phyloP scores from a whole-genome alignment of 2,329 filamentous ascomycete genomes.

The Teratosphaeria gauchensis region DNA sequence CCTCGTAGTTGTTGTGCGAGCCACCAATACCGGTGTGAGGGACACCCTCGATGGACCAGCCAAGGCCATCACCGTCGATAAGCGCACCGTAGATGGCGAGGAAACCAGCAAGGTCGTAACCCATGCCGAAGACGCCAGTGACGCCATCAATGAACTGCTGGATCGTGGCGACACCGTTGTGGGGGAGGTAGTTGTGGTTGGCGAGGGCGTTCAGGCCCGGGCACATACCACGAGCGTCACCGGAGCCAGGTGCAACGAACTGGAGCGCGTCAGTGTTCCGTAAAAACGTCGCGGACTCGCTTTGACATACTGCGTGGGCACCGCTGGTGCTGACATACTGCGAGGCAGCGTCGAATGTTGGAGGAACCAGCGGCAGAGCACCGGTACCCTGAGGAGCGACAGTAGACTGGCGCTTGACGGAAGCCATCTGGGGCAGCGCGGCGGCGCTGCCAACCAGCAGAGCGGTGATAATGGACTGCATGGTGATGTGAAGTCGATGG shows the following conservation, averaged over 20 bases:
- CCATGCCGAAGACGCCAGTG: conserved; percentile 19
- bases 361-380: conserved; percentile 17
- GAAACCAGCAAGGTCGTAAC: conserved; percentile 24
- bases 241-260: conserved; percentile 15
- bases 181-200: conserved; percentile 26
- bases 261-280: background rate
- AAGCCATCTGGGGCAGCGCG: conserved; percentile 8
- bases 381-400: conserved; percentile 16
- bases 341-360: conserved; percentile 22
- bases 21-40: conserved; percentile 18
- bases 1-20: conserved; percentile 27
- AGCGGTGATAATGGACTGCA: conserved; percentile 4
- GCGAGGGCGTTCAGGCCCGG: conserved; percentile 27
- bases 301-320: conserved; percentile 8
- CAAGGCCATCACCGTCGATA: conserved; percentile 20
- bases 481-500: background rate
- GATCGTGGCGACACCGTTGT: conserved; percentile 27
- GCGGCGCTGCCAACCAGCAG: conserved; percentile 3
- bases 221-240: conserved; percentile 24
- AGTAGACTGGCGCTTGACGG: conserved; percentile 2
- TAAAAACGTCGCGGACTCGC: background rate
- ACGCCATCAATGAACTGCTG: conserved; percentile 24
- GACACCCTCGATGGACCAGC: conserved; percentile 22
- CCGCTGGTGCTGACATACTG: conserved; percentile 23
- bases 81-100: conserved; percentile 25